Evolutionary conservation across 192 early-diverging fungal species (phyloP).

Genomic region (Cetraspora pellucida): DNA sequence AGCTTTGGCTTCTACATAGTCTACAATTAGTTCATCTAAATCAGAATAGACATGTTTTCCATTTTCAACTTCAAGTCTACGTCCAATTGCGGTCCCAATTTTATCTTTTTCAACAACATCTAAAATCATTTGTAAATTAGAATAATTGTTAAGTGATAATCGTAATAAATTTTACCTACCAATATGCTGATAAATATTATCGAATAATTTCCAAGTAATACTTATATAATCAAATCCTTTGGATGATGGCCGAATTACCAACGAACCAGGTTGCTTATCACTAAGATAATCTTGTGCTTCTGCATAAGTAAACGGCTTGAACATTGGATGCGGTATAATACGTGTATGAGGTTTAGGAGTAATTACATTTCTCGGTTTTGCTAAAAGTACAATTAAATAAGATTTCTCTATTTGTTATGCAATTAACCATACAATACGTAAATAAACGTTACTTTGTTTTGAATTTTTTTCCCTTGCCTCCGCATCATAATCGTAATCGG

Average conservation of each 20-base stretch:
- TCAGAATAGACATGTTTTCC: slow-evolving; percentile 75
- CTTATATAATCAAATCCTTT: slow-evolving; percentile 86
- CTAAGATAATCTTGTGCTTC: slow-evolving; percentile 77
- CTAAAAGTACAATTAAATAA: slow-evolving; percentile 71
- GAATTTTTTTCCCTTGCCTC: background rate
- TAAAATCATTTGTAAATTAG: slow-evolving; percentile 28
- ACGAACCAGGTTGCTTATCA: slow-evolving; percentile 66
- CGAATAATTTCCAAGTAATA: slow-evolving; percentile 91
- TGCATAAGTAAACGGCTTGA: slow-evolving; percentile 74
- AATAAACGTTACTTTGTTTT: background rate
- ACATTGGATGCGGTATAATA: slow-evolving; percentile 63
- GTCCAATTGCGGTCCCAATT: slow-evolving; percentile 68
- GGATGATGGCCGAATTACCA: slow-evolving; percentile 90
- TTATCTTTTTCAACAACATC: slow-evolving; percentile 70
- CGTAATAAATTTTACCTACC: slow-evolving; percentile 41
- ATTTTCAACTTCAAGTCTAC: slow-evolving; percentile 57
- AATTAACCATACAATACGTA: background rate
- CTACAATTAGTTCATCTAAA: slow-evolving; percentile 88
- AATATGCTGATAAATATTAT: slow-evolving; percentile 86
- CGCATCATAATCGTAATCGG: background rate
- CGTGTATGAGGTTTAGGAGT: background rate
- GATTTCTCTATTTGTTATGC: background rate
- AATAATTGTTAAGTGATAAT: background rate
- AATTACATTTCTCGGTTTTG: slow-evolving; percentile 64
- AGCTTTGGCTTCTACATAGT: slow-evolving; percentile 84